Percentiles rank a stretch among this genome's conserved stretches.
Evolutionary conservation across 257 asterid genomes (phyloP).

Genomic region (Solanum etuberosum): DNA sequence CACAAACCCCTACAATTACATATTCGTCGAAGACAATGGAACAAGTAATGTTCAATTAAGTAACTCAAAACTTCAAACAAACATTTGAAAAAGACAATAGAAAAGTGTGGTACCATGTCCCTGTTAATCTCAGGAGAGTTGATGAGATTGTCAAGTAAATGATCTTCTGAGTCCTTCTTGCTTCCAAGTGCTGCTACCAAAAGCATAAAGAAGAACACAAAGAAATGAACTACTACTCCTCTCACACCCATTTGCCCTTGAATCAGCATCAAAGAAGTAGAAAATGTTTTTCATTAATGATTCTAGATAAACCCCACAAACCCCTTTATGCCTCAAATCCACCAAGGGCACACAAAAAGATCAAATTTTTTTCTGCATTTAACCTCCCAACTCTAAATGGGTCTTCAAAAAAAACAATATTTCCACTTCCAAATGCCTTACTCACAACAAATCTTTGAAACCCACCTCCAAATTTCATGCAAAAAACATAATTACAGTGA

Average conservation of each 20-base stretch:
- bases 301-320: conserved; percentile 10
- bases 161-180: conserved; percentile 29
- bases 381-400: neutral
- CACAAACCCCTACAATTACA: neutral
- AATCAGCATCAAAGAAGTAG: conserved; percentile 27
- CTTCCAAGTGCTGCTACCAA: conserved; percentile 25
- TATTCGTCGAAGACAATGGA: neutral
- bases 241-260: conserved; percentile 32
- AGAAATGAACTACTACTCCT: conserved; percentile 19
- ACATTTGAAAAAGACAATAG: neutral
- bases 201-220: conserved; percentile 32
- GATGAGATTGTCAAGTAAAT: conserved; percentile 27
- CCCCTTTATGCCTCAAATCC: conserved; percentile 15
- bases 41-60: neutral
- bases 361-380: conserved; percentile 22
- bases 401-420: neutral
- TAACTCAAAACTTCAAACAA: neutral
- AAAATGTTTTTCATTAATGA: conserved; percentile 32
- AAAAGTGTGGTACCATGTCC: conserved; percentile 37
- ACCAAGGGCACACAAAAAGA: conserved; percentile 4
- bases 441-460: conserved; percentile 4
- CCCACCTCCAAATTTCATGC: conserved; percentile 11
- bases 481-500: neutral
- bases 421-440: conserved; percentile 7
- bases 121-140: conserved; percentile 34